Percentiles rank a stretch among this genome's conserved stretches.
Evolutionary conservation across 306 rosid species (phyloP).

Genomic region (Castanopsis chinensis): DNA sequence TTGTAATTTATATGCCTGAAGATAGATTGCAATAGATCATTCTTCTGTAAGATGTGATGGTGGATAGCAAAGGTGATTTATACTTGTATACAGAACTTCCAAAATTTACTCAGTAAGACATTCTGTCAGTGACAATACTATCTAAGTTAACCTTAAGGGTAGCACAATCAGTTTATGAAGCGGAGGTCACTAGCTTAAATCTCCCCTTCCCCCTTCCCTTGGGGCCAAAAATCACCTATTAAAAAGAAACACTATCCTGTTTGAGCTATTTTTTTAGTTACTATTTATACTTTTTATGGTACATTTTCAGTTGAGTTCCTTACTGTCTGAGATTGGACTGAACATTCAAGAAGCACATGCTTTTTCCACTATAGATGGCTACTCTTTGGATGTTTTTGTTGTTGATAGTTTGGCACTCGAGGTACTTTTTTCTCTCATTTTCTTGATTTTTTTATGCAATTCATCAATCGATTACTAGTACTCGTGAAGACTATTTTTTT

Average conservation of each 20-base stretch:
- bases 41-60: slow-evolving; percentile 3
- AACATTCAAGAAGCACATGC: slow-evolving; percentile 99
- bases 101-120: neutral
- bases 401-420: slow-evolving; percentile 80
- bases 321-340: slow-evolving; percentile 88
- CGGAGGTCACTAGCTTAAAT: too few species aligned
- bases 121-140: neutral
- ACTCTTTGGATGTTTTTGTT: slow-evolving; percentile 92
- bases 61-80: neutral
- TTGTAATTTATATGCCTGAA: neutral
- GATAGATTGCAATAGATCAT: neutral
- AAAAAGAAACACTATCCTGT: too few species aligned
- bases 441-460: neutral
- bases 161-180: too few species aligned
- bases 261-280: neutral
- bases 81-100: neutral
- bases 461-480: slow-evolving; percentile 2
- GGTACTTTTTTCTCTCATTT: slow-evolving; percentile 40
- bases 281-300: slow-evolving; percentile 12
- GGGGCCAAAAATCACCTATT: too few species aligned
- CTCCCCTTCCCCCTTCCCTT: too few species aligned
- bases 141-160: neutral
- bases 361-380: slow-evolving; percentile 92
- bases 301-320: slow-evolving; percentile 72
- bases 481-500: slow-evolving; percentile 2